Evolutionary conservation across 352 stramenopile genomes (phyloP).

Genomic region (Globisporangium lucens): DNA sequence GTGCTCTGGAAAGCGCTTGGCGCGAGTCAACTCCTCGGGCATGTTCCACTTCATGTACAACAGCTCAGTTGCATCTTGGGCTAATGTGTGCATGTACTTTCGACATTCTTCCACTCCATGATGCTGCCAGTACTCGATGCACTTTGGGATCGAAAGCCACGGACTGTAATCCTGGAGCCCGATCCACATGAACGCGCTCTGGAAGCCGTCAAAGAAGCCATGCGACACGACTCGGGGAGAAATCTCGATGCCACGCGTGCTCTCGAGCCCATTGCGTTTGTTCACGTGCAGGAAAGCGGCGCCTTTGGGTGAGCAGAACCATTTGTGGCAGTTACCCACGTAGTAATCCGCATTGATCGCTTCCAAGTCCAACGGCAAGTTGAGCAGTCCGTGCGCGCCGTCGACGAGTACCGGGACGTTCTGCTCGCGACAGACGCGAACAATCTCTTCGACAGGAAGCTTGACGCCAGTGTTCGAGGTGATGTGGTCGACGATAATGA

Average conservation of each 20-base stretch:
- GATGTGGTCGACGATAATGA: slow-evolving; percentile 92
- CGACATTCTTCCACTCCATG: slow-evolving; percentile 45
- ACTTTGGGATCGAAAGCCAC: slow-evolving; percentile 80
- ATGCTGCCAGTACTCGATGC: slow-evolving; percentile 81
- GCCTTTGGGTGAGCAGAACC: slow-evolving; percentile 88
- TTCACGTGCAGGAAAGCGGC: slow-evolving; percentile 86
- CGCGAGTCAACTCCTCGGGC: slow-evolving; percentile 29
- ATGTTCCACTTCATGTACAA: slow-evolving; percentile 65
- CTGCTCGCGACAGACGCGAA: slow-evolving; percentile 48
- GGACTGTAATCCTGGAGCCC: slow-evolving; percentile 91
- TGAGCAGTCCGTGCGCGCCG: slow-evolving; percentile 89
- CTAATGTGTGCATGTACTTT: slow-evolving; percentile 62
- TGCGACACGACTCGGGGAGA: slow-evolving; percentile 89
- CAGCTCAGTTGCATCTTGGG: slow-evolving; percentile 48
- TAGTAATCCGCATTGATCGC: slow-evolving; percentile 89
- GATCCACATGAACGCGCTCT: slow-evolving; percentile 92
- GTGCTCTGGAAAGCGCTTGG: slow-evolving; percentile 37
- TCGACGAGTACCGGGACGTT: slow-evolving; percentile 84
- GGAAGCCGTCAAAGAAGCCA: slow-evolving; percentile 84
- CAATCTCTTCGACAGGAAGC: slow-evolving; percentile 80
- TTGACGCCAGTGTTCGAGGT: slow-evolving; percentile 92
- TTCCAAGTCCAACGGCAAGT: slow-evolving; percentile 69
- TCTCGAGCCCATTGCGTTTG: slow-evolving; percentile 25
- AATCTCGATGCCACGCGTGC: slow-evolving; percentile 19
- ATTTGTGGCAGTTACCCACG: slow-evolving; percentile 94